Conservation (phyloP, 768 basidiomycete species). For the Psilocybe cyanescens region DNA sequence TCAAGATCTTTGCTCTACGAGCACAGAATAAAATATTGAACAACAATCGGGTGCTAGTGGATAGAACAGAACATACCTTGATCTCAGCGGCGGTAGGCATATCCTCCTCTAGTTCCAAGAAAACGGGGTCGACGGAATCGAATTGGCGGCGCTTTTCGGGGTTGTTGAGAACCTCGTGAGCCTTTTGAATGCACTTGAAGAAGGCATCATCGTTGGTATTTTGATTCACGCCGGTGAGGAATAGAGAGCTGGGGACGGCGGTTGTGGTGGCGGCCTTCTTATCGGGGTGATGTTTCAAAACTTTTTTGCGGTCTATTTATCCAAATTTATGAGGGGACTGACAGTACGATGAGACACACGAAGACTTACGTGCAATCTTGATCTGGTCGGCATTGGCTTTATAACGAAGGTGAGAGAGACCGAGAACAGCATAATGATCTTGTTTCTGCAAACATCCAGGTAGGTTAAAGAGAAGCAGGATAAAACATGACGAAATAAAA, state of each 20-base stretch:
- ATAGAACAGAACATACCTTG: constrained; percentile 39
- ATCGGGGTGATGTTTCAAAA: constrained; percentile 98
- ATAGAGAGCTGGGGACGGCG: constrained; percentile 35
- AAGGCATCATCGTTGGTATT: constrained; percentile 97
- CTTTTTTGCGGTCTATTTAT: constrained; percentile 89
- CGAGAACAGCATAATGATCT: constrained; percentile 97
- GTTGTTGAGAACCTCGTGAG: constrained; percentile 91
- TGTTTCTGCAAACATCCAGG: constrained; percentile 68
- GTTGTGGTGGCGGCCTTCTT: constrained; percentile 67
- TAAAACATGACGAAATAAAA: background rate
- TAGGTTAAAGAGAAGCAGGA: background rate
- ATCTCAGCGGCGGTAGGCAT: constrained; percentile 67
- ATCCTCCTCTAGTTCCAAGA: constrained; percentile 76
- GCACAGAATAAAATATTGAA: background rate
- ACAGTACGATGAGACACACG: constrained; percentile 35
- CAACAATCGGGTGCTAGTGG: background rate
- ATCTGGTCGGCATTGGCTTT: constrained; percentile 90
- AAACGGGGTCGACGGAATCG: constrained; percentile 91
- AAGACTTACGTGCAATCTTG: constrained; percentile 89
- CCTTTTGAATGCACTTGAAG: constrained; percentile 99
- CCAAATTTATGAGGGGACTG: background rate
- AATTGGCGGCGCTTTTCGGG: constrained; percentile 90
- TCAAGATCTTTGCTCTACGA: constrained; percentile 51
- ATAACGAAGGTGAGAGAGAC: constrained; percentile 88
- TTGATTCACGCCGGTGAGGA: constrained; percentile 58